Evolutionary conservation across 495 filamentous ascomycete species (phyloP).

Genomic region (Astrothelium subdiscretum): DNA sequence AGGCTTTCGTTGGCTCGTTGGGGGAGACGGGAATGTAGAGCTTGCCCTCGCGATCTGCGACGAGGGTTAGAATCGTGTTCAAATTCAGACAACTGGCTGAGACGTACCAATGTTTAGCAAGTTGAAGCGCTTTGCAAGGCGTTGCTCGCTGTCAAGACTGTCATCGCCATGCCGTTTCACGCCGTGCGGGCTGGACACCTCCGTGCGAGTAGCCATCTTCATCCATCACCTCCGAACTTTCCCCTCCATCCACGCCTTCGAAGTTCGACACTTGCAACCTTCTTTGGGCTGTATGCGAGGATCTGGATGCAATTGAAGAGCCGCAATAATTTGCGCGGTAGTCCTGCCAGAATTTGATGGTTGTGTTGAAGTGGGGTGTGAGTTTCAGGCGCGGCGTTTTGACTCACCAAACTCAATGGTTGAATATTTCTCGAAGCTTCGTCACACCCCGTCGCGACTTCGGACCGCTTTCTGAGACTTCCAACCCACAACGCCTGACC

Average conservation of each 20-base stretch:
- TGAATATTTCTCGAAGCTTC: neutral
- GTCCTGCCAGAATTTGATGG: neutral
- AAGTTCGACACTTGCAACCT: neutral
- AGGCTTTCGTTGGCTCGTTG: neutral
- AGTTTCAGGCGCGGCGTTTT: neutral
- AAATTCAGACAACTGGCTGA: neutral
- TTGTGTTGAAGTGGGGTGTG: neutral
- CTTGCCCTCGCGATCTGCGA: slow-evolving; percentile 43
- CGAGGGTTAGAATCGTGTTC: neutral
- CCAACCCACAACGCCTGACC: neutral
- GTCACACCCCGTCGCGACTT: neutral
- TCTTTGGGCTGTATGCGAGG: neutral
- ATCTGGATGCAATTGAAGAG: neutral
- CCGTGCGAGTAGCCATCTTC: slow-evolving; percentile 10
- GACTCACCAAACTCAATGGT: neutral
- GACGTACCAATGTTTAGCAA: slow-evolving; percentile 67
- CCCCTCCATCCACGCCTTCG: neutral
- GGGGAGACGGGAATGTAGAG: slow-evolving; percentile 40
- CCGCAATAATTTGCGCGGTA: neutral
- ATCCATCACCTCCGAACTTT: slow-evolving; percentile 14
- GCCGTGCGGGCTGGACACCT: slow-evolving; percentile 10
- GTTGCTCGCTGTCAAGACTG: slow-evolving; percentile 29
- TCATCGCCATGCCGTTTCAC: slow-evolving; percentile 18
- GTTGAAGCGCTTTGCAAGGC: slow-evolving; percentile 69
- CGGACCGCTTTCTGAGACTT: neutral